phyloP scores from a whole-genome alignment of 306 rosid species.

The Macrotyloma uniflorum region DNA sequence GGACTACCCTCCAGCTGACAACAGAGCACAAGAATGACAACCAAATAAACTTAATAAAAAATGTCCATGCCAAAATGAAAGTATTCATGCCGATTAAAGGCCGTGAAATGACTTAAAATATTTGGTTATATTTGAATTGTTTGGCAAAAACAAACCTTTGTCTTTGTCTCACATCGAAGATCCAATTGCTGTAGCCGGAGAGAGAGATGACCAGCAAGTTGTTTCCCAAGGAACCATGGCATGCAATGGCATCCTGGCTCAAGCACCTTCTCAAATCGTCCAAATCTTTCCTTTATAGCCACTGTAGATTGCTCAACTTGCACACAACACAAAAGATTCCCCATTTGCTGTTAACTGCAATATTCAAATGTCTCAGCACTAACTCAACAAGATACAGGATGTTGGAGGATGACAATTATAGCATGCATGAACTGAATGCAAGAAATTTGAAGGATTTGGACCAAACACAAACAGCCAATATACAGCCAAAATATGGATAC shows the following conservation, averaged over 20 bases:
- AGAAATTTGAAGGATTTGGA: not conserved
- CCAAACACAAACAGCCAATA: not conserved
- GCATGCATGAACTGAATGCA: not conserved
- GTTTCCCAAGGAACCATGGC: constrained; percentile 83
- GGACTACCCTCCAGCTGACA: not conserved
- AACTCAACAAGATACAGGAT: not conserved
- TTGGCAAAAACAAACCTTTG: constrained; percentile 65
- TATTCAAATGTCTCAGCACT: constrained; percentile 23
- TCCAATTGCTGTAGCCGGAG: constrained; percentile 93
- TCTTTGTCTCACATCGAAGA: constrained; percentile 87
- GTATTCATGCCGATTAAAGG: not conserved
- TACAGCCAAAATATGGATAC: not conserved
- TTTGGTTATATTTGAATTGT: constrained; percentile 19
- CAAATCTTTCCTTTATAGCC: constrained; percentile 81
- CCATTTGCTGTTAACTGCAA: constrained; percentile 63
- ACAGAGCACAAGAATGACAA: not conserved
- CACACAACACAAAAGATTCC: constrained; percentile 65
- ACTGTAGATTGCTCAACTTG: constrained; percentile 86
- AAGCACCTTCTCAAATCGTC: constrained; percentile 71
- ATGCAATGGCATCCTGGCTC: constrained; percentile 94
- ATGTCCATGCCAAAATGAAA: not conserved
- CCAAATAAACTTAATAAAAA: not conserved
- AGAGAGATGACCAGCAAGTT: constrained; percentile 77
- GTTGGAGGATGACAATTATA: constrained; percentile 3
- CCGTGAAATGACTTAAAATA: constrained; percentile 16